These are phyloP conservation scores for Komagataella phaffii DNA, from an alignment of 805 yeast species.

Conservation along the genomic window DNA sequence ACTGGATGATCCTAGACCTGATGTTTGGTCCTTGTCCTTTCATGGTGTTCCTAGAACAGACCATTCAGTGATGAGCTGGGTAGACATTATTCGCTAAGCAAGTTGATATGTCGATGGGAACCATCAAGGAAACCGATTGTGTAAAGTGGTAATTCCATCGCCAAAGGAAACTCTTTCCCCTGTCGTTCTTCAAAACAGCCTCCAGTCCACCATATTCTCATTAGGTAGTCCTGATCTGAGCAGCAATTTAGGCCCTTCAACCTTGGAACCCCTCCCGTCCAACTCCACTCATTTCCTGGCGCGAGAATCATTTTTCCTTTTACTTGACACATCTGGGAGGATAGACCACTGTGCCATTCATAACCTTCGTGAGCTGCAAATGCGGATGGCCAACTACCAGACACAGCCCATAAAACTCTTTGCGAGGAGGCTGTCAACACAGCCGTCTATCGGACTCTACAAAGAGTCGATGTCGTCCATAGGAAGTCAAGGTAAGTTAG, in stretches of 20 bases:
- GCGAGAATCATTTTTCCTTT: neutral
- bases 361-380: too few species aligned
- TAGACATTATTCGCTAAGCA: neutral
- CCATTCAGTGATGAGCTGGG: neutral
- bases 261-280: neutral
- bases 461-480: slow-evolving; percentile 20
- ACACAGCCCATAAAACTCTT: neutral
- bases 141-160: too few species aligned
- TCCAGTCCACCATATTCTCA: too few species aligned
- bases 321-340: neutral
- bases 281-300: neutral
- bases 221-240: too few species aligned
- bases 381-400: neutral
- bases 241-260: neutral
- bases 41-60: neutral
- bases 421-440: neutral
- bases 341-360: neutral
- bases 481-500: slow-evolving; percentile 19
- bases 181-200: too few species aligned
- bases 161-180: too few species aligned
- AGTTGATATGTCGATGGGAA: too few species aligned
- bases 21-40: neutral
- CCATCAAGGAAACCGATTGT: too few species aligned
- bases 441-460: slow-evolving; percentile 5
- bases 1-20: neutral